phyloP scores from a whole-genome alignment of 1,284 basidiomycete genomes.

The Malassezia pachydermatis region DNA sequence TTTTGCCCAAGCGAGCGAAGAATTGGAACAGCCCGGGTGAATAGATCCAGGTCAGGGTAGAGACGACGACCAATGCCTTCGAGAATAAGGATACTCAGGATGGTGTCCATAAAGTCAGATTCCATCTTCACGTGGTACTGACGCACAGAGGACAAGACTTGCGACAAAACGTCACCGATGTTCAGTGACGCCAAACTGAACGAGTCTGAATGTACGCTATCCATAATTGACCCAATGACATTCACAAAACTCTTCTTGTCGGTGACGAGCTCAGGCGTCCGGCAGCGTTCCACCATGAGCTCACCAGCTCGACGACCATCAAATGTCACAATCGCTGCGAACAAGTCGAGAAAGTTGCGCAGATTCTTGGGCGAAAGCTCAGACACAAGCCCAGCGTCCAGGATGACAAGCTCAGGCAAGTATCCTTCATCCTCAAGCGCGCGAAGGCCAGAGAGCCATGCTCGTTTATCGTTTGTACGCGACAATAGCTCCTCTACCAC shows the following conservation, averaged over 20 bases:
- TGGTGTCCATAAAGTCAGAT: conserved; percentile 95
- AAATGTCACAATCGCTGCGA: conserved; percentile 87
- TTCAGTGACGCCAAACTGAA: conserved; percentile 91
- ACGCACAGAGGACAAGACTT: conserved; percentile 77
- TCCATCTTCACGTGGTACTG: conserved; percentile 97
- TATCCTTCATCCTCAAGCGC: conserved; percentile 64
- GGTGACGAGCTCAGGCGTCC: conserved; percentile 77
- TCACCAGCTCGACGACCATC: conserved; percentile 89
- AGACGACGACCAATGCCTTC: conserved; percentile 92
- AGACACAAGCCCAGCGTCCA: conserved; percentile 90
- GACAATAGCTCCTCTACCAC: conserved; percentile 62
- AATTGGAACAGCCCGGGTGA: conserved; percentile 42
- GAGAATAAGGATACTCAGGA: conserved; percentile 80
- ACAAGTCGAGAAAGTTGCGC: conserved; percentile 88
- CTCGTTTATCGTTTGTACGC: conserved; percentile 54
- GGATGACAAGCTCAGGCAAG: conserved; percentile 85
- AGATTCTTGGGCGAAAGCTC: conserved; percentile 71
- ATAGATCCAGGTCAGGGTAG: conserved; percentile 72
- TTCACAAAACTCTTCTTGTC: conserved; percentile 90
- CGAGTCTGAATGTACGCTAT: conserved; percentile 87
- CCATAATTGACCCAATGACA: conserved; percentile 89
- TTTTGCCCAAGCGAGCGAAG: conserved; percentile 32
- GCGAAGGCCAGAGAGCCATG: conserved; percentile 66
- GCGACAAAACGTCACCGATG: conserved; percentile 81
- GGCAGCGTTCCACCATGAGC: conserved; percentile 90